Percentiles rank a stretch among this genome's conserved stretches.
These are phyloP conservation scores for Aspergillus uvarum DNA, from an alignment of 2,329 filamentous ascomycete genomes.

Conservation along the genomic window DNA sequence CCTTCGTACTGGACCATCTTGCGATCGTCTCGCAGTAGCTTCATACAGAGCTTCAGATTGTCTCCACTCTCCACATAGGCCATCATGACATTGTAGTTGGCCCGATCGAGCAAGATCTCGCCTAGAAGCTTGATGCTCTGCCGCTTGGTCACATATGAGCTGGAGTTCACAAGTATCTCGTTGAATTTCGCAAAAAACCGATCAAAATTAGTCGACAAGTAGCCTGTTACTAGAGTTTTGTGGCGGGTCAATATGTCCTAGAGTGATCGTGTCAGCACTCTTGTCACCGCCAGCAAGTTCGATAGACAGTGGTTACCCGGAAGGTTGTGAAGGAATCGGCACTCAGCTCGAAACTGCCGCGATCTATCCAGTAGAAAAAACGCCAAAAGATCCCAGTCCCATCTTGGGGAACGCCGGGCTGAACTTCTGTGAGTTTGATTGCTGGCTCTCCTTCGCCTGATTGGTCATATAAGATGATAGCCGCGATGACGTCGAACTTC, in stretches of 20 bases:
- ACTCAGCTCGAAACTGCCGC: slow-evolving; percentile 92
- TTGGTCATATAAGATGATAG: slow-evolving; percentile 90
- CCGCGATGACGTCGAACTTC: slow-evolving; percentile 87
- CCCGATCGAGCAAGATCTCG: slow-evolving; percentile 88
- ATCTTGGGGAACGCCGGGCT: slow-evolving; percentile 70
- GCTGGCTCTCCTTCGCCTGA: slow-evolving; percentile 70
- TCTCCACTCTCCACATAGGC: slow-evolving; percentile 93
- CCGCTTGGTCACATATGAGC: slow-evolving; percentile 95
- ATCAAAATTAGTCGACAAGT: slow-evolving; percentile 85
- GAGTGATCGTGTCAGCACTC: slow-evolving; percentile 14
- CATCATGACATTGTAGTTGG: slow-evolving; percentile 98
- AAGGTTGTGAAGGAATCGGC: slow-evolving; percentile 98
- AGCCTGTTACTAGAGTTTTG: slow-evolving; percentile 85
- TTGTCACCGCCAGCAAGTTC: neutral
- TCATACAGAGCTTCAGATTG: slow-evolving; percentile 98
- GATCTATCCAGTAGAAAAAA: slow-evolving; percentile 97
- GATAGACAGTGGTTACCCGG: slow-evolving; percentile 57
- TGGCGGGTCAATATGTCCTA: slow-evolving; percentile 93
- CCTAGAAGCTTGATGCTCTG: slow-evolving; percentile 97
- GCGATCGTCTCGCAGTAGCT: slow-evolving; percentile 86
- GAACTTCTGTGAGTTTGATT: slow-evolving; percentile 75
- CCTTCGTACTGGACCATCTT: slow-evolving; percentile 99
- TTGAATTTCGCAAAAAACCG: slow-evolving; percentile 93
- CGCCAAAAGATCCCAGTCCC: slow-evolving; percentile 91
- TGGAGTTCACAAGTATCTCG: slow-evolving; percentile 79